Percentiles rank a stretch among this genome's conserved stretches.
Conservation (phyloP, 2,329 filamentous ascomycete species). For the Colletotrichum aenigma region DNA sequence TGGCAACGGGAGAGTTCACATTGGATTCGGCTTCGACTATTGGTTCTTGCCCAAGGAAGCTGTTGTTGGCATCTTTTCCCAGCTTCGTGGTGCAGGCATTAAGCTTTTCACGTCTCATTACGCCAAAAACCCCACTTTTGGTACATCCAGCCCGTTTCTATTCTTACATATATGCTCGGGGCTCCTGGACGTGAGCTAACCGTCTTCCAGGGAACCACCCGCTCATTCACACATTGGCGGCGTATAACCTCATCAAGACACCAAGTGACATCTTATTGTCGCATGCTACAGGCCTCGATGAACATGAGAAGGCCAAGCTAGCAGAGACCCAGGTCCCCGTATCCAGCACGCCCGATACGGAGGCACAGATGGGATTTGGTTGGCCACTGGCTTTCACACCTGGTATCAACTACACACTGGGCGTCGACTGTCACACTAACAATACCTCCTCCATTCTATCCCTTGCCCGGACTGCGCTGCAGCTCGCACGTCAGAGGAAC, state of each 20-base stretch:
- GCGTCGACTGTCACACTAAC: conserved; percentile 24
- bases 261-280: not conserved
- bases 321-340: not conserved
- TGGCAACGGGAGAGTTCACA: not conserved
- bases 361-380: not conserved
- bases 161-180: not conserved
- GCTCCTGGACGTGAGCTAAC: not conserved
- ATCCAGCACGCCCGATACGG: not conserved
- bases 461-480: conserved; percentile 20
- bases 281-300: not conserved
- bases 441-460: conserved; percentile 20
- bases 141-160: not conserved
- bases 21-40: not conserved
- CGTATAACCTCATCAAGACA: not conserved
- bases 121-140: not conserved
- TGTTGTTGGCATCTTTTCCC: not conserved
- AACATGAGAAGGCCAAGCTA: not conserved
- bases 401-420: conserved; percentile 15
- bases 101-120: not conserved
- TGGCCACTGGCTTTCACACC: conserved; percentile 40
- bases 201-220: not conserved
- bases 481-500: conserved; percentile 12
- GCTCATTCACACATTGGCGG: not conserved
- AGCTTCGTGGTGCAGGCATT: not conserved
- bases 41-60: not conserved